Base-by-base conservation (phyloP, 2,329 filamentous ascomycete genomes). In the Delphinella strobiligena region DNA sequence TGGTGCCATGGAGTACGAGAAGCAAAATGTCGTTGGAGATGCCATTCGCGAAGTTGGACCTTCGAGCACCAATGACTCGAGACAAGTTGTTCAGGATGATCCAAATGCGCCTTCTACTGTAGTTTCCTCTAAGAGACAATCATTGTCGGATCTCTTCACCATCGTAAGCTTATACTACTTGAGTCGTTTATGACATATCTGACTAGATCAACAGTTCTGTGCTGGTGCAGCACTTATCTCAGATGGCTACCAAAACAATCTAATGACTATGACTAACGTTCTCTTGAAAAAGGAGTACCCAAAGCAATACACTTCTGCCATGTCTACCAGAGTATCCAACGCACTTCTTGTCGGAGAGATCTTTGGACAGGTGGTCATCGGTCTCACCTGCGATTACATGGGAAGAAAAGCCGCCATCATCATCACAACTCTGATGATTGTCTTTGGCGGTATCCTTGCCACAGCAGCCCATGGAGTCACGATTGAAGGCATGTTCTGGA, bases 401-500 rank as follows among this genome's bases (percentile, higher is more conserved):
- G 66, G 67, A 7, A 61, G 66, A 4, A 66, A 65, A 35, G 56
- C 54, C 10, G 67, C 63, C 17, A 68, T 69, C 31, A 49, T 69
- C 19, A 52, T 61, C 11, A 67, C 67, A 0, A 69, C 67, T 0
- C 30, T 58, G 1, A 61, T 67, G 53, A 59, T 70, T n/a, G 61
- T 68, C 5, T 39, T 69, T 31, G 65, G 67, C 4, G 59, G 63
- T 2, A 60, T 68, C 18, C 44, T 71, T 14, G 65, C 65, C 1
- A 50, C 48, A 4, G 67, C 64, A 3, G 56, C 64, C 0, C 53
- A 65, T 40, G 67, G 67, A 8, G 47, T 54, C 4, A 70, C 66
- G 2, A 60, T 64, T 11, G 24, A 64, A 11, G 66, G 65, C 40
- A 71, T 72, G 65, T 67, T 69, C 41, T 71, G 68, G 67, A 71